A percentile compares a stretch with the other conserved stretches of the same genome.
phyloP scores from a whole-genome alignment of 2,329 filamentous ascomycete species.

The Madurella fahalii region DNA sequence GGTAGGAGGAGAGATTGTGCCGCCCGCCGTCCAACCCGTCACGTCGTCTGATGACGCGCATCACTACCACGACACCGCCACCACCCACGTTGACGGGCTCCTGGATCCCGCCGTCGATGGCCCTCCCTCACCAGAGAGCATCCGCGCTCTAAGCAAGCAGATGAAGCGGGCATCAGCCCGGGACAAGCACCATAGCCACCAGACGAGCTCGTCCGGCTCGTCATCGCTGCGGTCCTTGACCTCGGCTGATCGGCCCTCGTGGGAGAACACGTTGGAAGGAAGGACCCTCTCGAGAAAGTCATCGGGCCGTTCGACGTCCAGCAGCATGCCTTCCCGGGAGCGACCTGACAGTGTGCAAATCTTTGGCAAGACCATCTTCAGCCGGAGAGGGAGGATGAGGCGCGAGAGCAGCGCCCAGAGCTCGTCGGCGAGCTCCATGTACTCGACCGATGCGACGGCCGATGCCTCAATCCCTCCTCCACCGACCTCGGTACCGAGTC shows the following conservation, averaged over 20 bases:
- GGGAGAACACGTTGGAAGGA: constrained; percentile 49
- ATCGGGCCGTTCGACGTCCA: constrained; percentile 52
- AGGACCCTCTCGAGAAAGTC: constrained; percentile 51
- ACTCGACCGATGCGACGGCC: constrained; percentile 39
- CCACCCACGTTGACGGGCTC: constrained; percentile 37
- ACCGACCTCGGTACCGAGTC: constrained; percentile 30
- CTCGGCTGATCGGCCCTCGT: constrained; percentile 42
- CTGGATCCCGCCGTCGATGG: constrained; percentile 57
- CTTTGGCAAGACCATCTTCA: constrained; percentile 57
- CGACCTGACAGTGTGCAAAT: constrained; percentile 57
- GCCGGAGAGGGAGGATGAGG: constrained; percentile 48
- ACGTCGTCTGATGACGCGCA: constrained; percentile 11
- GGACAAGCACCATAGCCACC: constrained; percentile 44
- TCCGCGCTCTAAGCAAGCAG: constrained; percentile 56
- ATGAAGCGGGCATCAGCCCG: constrained; percentile 51
- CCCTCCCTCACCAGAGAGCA: constrained; percentile 56
- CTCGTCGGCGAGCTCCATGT: constrained; percentile 46
- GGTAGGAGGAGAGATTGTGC: constrained; percentile 1
- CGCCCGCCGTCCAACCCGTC: constrained; percentile 15
- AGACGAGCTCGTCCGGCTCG: constrained; percentile 52
- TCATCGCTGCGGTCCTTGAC: constrained; percentile 49
- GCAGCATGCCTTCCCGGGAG: constrained; percentile 50
- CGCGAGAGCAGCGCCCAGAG: constrained; percentile 48
- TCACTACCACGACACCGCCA: constrained; percentile 7
- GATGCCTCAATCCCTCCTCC: constrained; percentile 24